Evolutionary conservation across 495 filamentous ascomycete genomes (phyloP), one percentile per base, ranked within the genome.

Genomic region (Acidiella bohemica): DNA sequence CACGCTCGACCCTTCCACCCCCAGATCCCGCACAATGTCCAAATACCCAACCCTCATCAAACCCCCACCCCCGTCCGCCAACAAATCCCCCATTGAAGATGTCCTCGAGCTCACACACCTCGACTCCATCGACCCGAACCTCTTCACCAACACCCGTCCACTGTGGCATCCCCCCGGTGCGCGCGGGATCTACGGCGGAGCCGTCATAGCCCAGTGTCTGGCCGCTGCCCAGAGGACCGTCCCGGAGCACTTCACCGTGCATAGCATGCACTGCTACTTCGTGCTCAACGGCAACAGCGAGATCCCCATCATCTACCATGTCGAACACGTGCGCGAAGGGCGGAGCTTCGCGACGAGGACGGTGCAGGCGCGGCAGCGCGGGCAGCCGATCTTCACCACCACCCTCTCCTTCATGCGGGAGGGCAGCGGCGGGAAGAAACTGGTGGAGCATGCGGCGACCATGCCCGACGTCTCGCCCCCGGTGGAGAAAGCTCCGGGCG

Each of bases 261-360:
- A 97, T 65, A 82, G 76, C 60, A 93, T 93, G 84, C 90, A 97
- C 69, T 95, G 88, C 71, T 97, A 94, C 68, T 97, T 97, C 64
- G 78, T 97, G 26, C 78, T 96, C 1, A 85, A 84, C 9, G 90
- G 88, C 21, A 78, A 87, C 56, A 66, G 76, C 6, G 73, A 80
- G 28, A 75, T 92, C 25, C 88, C 90, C 4, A 81, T 97, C 47
- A 64, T 95, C 40, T 97, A 85, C 55, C 78, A 93, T 54, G 90
- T 97, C 22, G 88, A 95, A 63, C 75, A 78, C 34, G 83, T 96
- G 23, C 80, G 90, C 40, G 80, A 87, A 46, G 90, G 90, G n/a
- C 71, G 76, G 37, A 87, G 80, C 39, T 97, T 87, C 59, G 74
- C 83, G 32, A 95, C 90, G n/a, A 70, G 90, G 30, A 94, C 87